phyloP scores from a whole-genome alignment of 2,329 filamentous ascomycete genomes.

The Diplodia corticola region DNA sequence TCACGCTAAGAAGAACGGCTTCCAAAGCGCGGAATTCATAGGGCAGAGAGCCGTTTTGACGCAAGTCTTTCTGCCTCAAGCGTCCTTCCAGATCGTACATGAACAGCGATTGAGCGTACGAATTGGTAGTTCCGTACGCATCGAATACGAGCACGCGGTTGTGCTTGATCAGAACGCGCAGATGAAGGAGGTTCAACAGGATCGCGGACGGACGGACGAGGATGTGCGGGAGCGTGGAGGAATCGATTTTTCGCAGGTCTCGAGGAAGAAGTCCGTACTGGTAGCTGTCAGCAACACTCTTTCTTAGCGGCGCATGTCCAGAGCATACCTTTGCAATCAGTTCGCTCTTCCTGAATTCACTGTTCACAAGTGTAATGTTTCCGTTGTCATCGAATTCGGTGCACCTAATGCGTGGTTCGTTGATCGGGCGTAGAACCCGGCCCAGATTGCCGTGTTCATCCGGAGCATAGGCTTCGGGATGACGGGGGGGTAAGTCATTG shows the following conservation, averaged over 20 bases:
- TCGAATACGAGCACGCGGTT: conserved; percentile 95
- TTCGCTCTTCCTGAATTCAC: conserved; percentile 97
- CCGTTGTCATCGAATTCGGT: conserved; percentile 94
- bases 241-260: conserved; percentile 96
- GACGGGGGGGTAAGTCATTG: conserved; percentile 9
- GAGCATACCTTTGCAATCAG: conserved; percentile 79
- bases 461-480: conserved; percentile 8
- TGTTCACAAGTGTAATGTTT: conserved; percentile 87
- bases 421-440: conserved; percentile 73
- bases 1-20: conserved; percentile 91
- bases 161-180: conserved; percentile 92
- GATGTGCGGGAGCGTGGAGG: conserved; percentile 91
- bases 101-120: conserved; percentile 93
- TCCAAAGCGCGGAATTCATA: conserved; percentile 97
- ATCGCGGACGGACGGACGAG: conserved; percentile 91
- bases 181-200: conserved; percentile 91
- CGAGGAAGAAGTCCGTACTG: conserved; percentile 90
- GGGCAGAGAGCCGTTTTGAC: conserved; percentile 60
- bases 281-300: conserved; percentile 25
- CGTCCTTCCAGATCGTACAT: conserved; percentile 97
- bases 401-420: conserved; percentile 84
- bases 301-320: conserved; percentile 17
- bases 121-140: conserved; percentile 90
- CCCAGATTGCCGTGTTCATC: conserved; percentile 64
- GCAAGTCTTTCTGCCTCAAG: conserved; percentile 72